Percentiles rank a stretch among this genome's conserved stretches.
Evolutionary conservation across 495 filamentous ascomycete species (phyloP).

Genomic region (Chaetomium cochliodes): DNA sequence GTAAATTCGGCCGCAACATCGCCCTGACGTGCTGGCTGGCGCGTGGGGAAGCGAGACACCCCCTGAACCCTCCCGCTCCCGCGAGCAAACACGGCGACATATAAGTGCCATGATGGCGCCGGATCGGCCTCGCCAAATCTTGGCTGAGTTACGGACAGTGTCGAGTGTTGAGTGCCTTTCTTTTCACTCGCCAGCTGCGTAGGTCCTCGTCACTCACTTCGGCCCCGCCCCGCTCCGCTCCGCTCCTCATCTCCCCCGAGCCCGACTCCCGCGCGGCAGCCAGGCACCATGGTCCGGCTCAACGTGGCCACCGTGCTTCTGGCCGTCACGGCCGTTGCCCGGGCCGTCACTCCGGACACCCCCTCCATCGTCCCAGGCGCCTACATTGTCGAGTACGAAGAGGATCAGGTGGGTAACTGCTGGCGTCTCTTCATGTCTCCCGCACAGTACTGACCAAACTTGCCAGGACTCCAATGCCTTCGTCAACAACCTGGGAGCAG

Average conservation of each 20-base stretch:
- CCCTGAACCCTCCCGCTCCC: neutral
- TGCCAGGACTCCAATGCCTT: conserved; percentile 43
- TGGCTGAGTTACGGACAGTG: conserved; percentile 12
- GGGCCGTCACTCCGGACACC: conserved; percentile 28
- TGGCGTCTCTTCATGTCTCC: conserved; percentile 3
- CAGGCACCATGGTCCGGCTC: conserved; percentile 32
- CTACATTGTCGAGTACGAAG: conserved; percentile 52
- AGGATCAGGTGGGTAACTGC: conserved; percentile 40
- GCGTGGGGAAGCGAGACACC: conserved; percentile 15
- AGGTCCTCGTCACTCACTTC: conserved; percentile 22
- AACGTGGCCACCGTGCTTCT: conserved; percentile 36
- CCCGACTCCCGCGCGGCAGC: neutral
- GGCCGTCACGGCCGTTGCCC: conserved; percentile 34
- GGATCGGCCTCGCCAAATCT: neutral
- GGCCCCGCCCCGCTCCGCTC: neutral
- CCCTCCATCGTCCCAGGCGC: conserved; percentile 40
- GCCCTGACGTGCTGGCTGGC: conserved; percentile 11
- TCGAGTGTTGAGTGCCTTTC: conserved; percentile 18
- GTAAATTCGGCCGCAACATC: conserved; percentile 35
- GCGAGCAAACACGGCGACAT: conserved; percentile 2
- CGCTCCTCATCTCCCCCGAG: conserved; percentile 4
- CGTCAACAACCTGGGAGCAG: conserved; percentile 38
- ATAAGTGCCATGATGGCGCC: conserved; percentile 24
- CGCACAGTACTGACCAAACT: conserved; percentile 5
- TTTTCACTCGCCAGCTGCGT: conserved; percentile 14